A percentile compares a stretch with the other conserved stretches of the same genome.
Evolutionary conservation across 2,329 filamentous ascomycete species (phyloP).

Genomic region (Intubia oerlemansii): DNA sequence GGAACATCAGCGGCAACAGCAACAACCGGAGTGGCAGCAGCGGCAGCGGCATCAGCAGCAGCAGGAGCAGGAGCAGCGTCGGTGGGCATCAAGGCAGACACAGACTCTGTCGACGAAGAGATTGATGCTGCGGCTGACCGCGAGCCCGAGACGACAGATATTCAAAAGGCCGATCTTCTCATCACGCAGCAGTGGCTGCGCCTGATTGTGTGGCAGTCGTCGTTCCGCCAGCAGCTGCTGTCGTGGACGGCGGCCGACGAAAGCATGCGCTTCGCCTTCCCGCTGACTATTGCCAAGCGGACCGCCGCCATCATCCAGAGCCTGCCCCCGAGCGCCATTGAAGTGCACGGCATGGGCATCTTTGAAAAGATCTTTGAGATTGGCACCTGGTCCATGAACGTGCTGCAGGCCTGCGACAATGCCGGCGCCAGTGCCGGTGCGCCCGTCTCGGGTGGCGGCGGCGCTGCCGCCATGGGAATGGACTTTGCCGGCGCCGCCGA

Average conservation of each 20-base stretch:
- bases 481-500: constrained; percentile 13
- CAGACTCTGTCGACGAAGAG: background rate
- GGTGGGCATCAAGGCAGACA: constrained; percentile 2
- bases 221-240: constrained; percentile 42
- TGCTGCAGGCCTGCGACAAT: constrained; percentile 17
- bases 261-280: constrained; percentile 39
- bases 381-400: constrained; percentile 21
- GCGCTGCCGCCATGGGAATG: constrained; percentile 11
- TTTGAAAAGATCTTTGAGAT: constrained; percentile 29
- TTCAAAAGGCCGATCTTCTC: constrained; percentile 46
- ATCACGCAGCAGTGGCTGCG: constrained; percentile 51
- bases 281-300: constrained; percentile 38
- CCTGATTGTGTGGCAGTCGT: constrained; percentile 52
- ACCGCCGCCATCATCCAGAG: constrained; percentile 23
- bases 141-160: constrained; percentile 30
- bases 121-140: background rate
- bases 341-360: constrained; percentile 26
- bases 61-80: too few species aligned
- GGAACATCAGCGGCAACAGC: too few species aligned
- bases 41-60: too few species aligned
- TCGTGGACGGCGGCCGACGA: constrained; percentile 35
- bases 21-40: too few species aligned
- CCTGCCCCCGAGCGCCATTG: constrained; percentile 19
- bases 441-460: constrained; percentile 7
- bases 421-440: constrained; percentile 6